A percentile compares a stretch with the other conserved stretches of the same genome.
Evolutionary conservation across 495 filamentous ascomycete genomes (phyloP).

Genomic region (Penicillium simplicissimum): DNA sequence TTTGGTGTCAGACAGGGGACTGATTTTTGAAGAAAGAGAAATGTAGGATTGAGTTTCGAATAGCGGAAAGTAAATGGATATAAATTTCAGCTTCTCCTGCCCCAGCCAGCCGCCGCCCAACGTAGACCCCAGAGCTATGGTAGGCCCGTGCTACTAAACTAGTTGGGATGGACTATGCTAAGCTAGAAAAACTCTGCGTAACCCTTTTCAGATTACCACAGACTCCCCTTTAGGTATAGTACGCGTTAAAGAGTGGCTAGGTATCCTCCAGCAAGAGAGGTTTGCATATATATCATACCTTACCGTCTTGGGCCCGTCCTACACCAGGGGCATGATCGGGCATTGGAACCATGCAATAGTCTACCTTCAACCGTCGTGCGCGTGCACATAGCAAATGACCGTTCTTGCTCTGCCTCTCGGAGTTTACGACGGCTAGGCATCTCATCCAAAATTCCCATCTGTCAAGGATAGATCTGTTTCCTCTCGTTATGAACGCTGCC

Average conservation of each 20-base stretch:
- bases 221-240: not conserved
- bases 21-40: not conserved
- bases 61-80: not conserved
- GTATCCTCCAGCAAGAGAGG: too few relatives aligned
- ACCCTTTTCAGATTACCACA: not conserved
- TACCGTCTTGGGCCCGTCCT: too few relatives aligned
- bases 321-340: too few relatives aligned
- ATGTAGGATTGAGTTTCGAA: not conserved
- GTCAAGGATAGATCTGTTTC: too few relatives aligned
- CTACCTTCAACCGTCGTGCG: too few relatives aligned
- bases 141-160: not conserved
- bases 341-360: too few relatives aligned
- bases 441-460: too few relatives aligned
- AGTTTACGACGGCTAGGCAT: too few relatives aligned
- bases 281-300: too few relatives aligned
- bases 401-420: too few relatives aligned
- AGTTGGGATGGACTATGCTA: not conserved
- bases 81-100: not conserved
- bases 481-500: too few relatives aligned
- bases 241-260: not conserved
- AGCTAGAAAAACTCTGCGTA: not conserved
- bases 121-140: not conserved
- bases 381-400: too few relatives aligned
- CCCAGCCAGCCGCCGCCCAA: not conserved
- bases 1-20: not conserved